These are phyloP conservation scores for Saksenaea vasiformis DNA, from an alignment of 371 early-diverging fungal genomes.

Conservation along the genomic window DNA sequence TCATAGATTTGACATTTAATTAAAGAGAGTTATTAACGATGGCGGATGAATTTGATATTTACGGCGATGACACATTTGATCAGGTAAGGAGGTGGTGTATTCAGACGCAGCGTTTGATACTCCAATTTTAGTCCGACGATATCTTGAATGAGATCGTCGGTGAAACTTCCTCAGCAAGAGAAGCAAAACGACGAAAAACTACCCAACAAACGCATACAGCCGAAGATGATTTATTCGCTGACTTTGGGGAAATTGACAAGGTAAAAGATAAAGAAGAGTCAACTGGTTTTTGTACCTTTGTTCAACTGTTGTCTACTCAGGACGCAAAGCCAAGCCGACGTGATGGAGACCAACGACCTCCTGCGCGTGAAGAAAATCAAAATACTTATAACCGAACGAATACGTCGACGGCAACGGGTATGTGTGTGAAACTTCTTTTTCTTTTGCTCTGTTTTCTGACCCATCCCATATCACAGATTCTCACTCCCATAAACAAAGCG, in stretches of 20 bases:
- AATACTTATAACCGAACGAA: not conserved
- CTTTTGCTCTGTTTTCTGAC: not conserved
- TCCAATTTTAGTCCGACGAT: conserved; percentile 32
- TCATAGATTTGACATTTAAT: conserved; percentile 7
- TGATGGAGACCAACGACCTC: not conserved
- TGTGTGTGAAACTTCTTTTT: not conserved
- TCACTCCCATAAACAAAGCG: not conserved
- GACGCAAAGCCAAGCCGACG: conserved; percentile 2
- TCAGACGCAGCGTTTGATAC: not conserved
- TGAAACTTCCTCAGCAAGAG: conserved; percentile 24
- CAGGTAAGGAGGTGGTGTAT: conserved; percentile 22
- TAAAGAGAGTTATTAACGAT: conserved; percentile 10
- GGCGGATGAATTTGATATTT: conserved; percentile 50
- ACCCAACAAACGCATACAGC: conserved; percentile 2
- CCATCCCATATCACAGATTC: not conserved
- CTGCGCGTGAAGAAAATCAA: not conserved
- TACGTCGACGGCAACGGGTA: not conserved
- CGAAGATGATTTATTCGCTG: conserved; percentile 40
- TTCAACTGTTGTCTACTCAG: not conserved
- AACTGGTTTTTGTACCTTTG: not conserved
- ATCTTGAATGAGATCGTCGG: conserved; percentile 46
- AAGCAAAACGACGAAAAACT: conserved; percentile 32
- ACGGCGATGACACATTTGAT: conserved; percentile 47
- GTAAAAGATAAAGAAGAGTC: too few species aligned
- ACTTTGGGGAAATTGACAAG: conserved; percentile 40